Percentiles rank a stretch among this genome's conserved stretches.
Conservation (phyloP, 2,329 filamentous ascomycete species). For the Xylariaceae sp. region DNA sequence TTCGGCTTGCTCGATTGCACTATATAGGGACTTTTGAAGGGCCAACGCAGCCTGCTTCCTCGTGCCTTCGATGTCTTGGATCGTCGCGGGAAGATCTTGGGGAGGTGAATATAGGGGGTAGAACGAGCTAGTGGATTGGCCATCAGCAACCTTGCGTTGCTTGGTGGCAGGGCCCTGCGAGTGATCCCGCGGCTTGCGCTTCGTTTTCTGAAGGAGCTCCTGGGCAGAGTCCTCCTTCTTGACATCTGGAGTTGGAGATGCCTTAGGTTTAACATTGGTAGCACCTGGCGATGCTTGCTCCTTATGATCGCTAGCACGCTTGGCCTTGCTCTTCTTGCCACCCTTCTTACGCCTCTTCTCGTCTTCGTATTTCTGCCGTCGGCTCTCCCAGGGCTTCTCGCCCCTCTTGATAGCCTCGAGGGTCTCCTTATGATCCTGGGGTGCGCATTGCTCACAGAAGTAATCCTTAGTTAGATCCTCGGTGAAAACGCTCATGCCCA, state of each 20-base stretch:
- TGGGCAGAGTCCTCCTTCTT: constrained; percentile 35
- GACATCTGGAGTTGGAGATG: constrained; percentile 35
- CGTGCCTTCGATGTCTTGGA: constrained; percentile 52
- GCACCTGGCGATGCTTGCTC: constrained; percentile 43
- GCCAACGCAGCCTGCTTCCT: constrained; percentile 66
- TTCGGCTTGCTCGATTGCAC: constrained; percentile 60
- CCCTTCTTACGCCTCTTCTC: constrained; percentile 57
- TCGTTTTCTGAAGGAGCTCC: constrained; percentile 41
- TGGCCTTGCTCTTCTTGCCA: constrained; percentile 59
- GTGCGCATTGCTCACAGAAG: constrained; percentile 85
- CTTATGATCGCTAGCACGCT: constrained; percentile 59
- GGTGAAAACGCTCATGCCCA: constrained; percentile 74
- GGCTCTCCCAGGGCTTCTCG: constrained; percentile 79
- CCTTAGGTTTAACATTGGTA: constrained; percentile 36
- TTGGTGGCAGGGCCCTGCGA: constrained; percentile 47
- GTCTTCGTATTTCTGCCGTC: constrained; percentile 57
- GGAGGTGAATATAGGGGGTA: constrained; percentile 44
- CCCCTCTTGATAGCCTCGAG: constrained; percentile 72
- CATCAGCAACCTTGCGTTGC: constrained; percentile 52
- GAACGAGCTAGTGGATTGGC: constrained; percentile 36
- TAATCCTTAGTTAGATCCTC: constrained; percentile 79
- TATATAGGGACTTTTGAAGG: constrained; percentile 63
- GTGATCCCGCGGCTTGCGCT: constrained; percentile 55
- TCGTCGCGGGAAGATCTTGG: constrained; percentile 45
- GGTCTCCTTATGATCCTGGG: constrained; percentile 75